Base-by-base conservation (phyloP, 2,329 filamentous ascomycete species). In the Myriosclerotinia curreyana region DNA sequence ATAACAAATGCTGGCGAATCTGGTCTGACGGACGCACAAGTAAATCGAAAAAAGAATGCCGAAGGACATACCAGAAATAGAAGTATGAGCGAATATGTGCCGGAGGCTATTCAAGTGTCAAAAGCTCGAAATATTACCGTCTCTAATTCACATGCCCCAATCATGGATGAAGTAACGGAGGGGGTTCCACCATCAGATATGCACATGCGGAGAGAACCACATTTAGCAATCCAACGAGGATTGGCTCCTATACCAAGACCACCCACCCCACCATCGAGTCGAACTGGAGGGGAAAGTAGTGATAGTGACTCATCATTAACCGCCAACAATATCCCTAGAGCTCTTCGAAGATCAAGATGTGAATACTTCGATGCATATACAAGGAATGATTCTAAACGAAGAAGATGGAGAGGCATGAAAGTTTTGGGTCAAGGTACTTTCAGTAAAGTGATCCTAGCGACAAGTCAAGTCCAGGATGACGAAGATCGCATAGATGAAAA, bases 361-460 rank as follows among this genome's bases (percentile, higher is more conserved):
- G 87, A 92, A 69, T 86, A 86, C 67, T 95, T 92, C 73, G 82
- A 90, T 71, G 88, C 91, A 36, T 81, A 79, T 68, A 88, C 84
- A 2, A 81, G 89, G 42, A 80, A 83, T 58, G 86, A 91, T 65
- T 78, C 85, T 69, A 92, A 93, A 74, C 81, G 86, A 25, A 86
- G 89, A 64, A 82, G 86, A 69, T 99, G 95, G 86, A 85, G 90
- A 69, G 89, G 89, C 15, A 78, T 99, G 48, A 88, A 90, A 65
- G 80, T 88, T 68, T 83, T 99, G 7, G 95, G 95, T 6, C 91
- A 96, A 71, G 95, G 95, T 46, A 97, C 95, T 0, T 99, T 99
- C 76, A 97, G 93, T 75, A 91, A 91, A 72, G 95, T 99, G 25
- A 89, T 96, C 78, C 81, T 99, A 50, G 95, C 93, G 5, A 96